Evolutionary conservation across 768 basidiomycete genomes (phyloP), one percentile per base, ranked within the genome.

Genomic region (Suillus placidus): DNA sequence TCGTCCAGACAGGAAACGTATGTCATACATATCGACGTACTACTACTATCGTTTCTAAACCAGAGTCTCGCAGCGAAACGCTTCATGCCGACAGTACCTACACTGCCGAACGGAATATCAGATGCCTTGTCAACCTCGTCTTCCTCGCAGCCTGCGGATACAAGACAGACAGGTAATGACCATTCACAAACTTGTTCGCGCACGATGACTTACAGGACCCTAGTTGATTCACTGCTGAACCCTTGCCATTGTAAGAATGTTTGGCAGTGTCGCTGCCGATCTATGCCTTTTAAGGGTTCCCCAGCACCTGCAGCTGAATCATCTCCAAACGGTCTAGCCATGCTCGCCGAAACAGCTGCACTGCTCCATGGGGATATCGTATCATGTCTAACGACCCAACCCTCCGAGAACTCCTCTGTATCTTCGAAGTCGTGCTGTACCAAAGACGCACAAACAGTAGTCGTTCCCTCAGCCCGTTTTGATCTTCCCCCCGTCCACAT

Each of bases 71-170:
- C 70, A 91, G 90, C 86, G 34, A 84, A 82, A 69, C 82, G 90
- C 68, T 92, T 85, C 73, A 87, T 91, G 69, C 90, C 90, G 9
- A 88, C 89, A 37, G 80, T 82, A 4, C 91, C 91, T 14, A 84
- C 91, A 1, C 75, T 93, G 45, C 91, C 91, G 12, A 92, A 93
- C 68, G 91, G 91, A 42, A 79, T 93, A 35, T 84, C 83, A 64
- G 90, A 91, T 75, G 81, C 82, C 55, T 40, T 77, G 72, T 68
- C 72, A 73, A 58, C 75, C 69, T 69, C 77, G 38, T 64, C 68
- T 18, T 67, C 68, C 43, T 63, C 73, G 30, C 65, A 70, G 16
- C 77, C 81, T 38, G 70, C 84, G 30, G 80, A 85, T 72, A 73
- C 80, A 51, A 80, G 85, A 58, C 86, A 85, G 72, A 79, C 78